These are phyloP conservation scores for Shiraia bambusicola DNA, from an alignment of 2,329 filamentous ascomycete genomes.

Conservation along the genomic window DNA sequence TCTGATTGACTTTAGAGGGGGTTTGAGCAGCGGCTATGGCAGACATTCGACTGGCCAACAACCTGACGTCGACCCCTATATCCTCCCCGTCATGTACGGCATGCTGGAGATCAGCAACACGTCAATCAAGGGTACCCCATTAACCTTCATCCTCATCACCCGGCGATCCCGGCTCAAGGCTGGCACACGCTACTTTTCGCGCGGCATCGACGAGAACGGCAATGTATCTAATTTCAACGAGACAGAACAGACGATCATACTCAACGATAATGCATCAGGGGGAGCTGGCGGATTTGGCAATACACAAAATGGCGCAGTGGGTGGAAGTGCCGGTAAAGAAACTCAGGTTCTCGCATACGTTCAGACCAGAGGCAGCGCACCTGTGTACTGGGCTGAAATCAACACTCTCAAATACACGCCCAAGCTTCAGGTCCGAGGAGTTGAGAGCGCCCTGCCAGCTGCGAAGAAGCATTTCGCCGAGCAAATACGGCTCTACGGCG, in stretches of 20 bases:
- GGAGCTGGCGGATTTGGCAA: constrained; percentile 78
- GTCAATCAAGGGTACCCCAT: constrained; percentile 76
- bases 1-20: constrained; percentile 81
- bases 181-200: constrained; percentile 91
- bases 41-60: constrained; percentile 69
- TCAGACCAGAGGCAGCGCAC: constrained; percentile 93
- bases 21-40: constrained; percentile 51
- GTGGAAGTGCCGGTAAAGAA: constrained; percentile 64
- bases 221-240: constrained; percentile 99
- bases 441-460: constrained; percentile 76
- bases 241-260: constrained; percentile 86
- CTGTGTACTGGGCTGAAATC: constrained; percentile 93
- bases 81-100: constrained; percentile 92
- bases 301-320: constrained; percentile 67
- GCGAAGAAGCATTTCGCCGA: constrained; percentile 88
- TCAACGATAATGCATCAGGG: constrained; percentile 75
- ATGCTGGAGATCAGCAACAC: constrained; percentile 91
- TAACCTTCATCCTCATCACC: constrained; percentile 87
- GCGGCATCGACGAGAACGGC: constrained; percentile 88
- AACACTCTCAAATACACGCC: constrained; percentile 92
- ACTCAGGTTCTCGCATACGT: constrained; percentile 91
- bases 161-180: constrained; percentile 83
- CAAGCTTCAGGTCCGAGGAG: constrained; percentile 80
- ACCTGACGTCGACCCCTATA: constrained; percentile 81
- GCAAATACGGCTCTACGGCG: constrained; percentile 89